phyloP scores from a whole-genome alignment of 1,139 yeast genomes.

The Magnusiomyces fungicola region DNA sequence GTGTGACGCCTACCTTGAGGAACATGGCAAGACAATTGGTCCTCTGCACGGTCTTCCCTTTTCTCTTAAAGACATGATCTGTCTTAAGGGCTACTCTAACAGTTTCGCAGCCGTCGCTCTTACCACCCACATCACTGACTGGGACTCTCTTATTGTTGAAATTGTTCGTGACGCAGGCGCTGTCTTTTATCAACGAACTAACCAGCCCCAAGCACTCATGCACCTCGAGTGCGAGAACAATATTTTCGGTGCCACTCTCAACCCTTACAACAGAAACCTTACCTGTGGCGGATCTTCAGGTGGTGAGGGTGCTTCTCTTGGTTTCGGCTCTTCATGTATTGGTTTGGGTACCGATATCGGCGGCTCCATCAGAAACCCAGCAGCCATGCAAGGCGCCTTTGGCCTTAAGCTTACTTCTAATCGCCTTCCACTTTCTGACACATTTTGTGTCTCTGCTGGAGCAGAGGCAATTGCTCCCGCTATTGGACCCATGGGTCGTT shows the following conservation, averaged over 20 bases:
- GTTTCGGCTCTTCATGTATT: conserved; percentile 55
- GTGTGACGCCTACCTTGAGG: conserved; percentile 36
- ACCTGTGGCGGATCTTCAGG: conserved; percentile 69
- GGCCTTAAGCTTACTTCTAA: conserved; percentile 66
- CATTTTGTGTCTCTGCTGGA: conserved; percentile 46
- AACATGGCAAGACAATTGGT: conserved; percentile 38
- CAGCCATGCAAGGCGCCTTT: conserved; percentile 57
- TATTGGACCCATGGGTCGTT: conserved; percentile 42
- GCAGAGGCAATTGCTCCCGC: conserved; percentile 41
- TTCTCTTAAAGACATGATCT: conserved; percentile 33
- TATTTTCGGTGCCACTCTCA: conserved; percentile 33
- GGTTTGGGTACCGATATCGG: conserved; percentile 79
- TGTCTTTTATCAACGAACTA: conserved; percentile 50
- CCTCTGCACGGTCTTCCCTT: conserved; percentile 53
- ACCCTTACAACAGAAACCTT: conserved; percentile 45
- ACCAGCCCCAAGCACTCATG: conserved; percentile 52
- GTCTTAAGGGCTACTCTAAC: conserved; percentile 39
- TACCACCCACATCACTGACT: conserved; percentile 32
- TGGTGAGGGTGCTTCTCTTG: conserved; percentile 58
- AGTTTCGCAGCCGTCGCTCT: conserved; percentile 37
- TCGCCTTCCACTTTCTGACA: conserved; percentile 32
- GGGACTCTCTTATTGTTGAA: conserved; percentile 46
- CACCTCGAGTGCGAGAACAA: conserved; percentile 40
- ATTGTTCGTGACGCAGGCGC: conserved; percentile 58
- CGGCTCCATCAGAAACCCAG: conserved; percentile 70